phyloP scores from a whole-genome alignment of 306 rosid species.

The Hylodesmum podocarpum region DNA sequence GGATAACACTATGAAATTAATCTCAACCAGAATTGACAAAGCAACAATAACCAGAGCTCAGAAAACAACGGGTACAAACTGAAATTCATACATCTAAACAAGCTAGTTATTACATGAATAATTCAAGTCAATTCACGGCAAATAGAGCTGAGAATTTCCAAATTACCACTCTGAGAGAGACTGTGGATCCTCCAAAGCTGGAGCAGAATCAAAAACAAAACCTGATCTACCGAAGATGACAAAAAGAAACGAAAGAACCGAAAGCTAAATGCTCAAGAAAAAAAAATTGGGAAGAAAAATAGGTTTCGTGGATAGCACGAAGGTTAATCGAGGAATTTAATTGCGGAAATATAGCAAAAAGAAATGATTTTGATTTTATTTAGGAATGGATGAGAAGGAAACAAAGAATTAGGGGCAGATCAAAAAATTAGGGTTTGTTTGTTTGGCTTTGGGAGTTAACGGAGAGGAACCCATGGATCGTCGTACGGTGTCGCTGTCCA shows the following conservation, averaged over 20 bases:
- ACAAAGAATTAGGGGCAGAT: slow-evolving; percentile 32
- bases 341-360: slow-evolving; percentile 13
- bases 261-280: slow-evolving; percentile 1
- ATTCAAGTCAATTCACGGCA: slow-evolving; percentile 5
- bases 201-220: slow-evolving; percentile 33
- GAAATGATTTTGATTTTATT: slow-evolving; percentile 16
- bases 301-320: background rate
- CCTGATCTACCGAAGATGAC: slow-evolving; percentile 39
- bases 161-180: slow-evolving; percentile 34
- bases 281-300: background rate
- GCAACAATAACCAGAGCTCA: background rate
- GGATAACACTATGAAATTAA: background rate
- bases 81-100: slow-evolving; percentile 11
- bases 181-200: slow-evolving; percentile 28
- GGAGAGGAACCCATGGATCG: slow-evolving; percentile 57
- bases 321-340: slow-evolving; percentile 24
- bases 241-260: slow-evolving; percentile 17
- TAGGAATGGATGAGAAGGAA: slow-evolving; percentile 11
- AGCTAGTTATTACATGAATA: slow-evolving; percentile 9
- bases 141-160: slow-evolving; percentile 20
- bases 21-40: slow-evolving; percentile 1
- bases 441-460: slow-evolving; percentile 42
- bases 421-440: slow-evolving; percentile 64
- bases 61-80: background rate
- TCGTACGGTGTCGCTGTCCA: slow-evolving; percentile 65